These are phyloP conservation scores for Plasmodium blacklocki DNA, from an alignment of 169 alveolate genomes.

Conservation along the genomic window DNA sequence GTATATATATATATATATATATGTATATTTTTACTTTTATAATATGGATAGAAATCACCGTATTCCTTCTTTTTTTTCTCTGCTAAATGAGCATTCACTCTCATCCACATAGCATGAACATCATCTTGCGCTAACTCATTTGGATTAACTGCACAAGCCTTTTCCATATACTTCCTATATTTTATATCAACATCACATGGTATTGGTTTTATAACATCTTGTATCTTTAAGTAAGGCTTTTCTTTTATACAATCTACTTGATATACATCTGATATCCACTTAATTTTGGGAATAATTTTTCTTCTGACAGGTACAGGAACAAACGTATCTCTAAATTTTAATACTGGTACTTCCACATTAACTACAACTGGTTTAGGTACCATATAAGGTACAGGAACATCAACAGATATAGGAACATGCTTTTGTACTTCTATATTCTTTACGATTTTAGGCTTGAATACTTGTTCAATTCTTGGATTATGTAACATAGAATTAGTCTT, in stretches of 20 bases:
- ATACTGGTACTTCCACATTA: slow-evolving; percentile 90
- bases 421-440: slow-evolving; percentile 84
- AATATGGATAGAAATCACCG: slow-evolving; percentile 57
- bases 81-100: slow-evolving; percentile 88
- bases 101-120: slow-evolving; percentile 92
- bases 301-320: slow-evolving; percentile 90
- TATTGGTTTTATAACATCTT: slow-evolving; percentile 88
- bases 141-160: slow-evolving; percentile 88
- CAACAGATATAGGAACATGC: slow-evolving; percentile 88
- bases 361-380: slow-evolving; percentile 90
- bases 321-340: slow-evolving; percentile 89
- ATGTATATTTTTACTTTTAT: slow-evolving; percentile 16
- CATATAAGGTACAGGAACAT: slow-evolving; percentile 90
- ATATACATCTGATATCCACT: slow-evolving; percentile 88
- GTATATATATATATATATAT: background rate
- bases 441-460: slow-evolving; percentile 85
- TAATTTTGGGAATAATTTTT: slow-evolving; percentile 87
- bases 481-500: slow-evolving; percentile 17
- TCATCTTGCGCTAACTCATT: slow-evolving; percentile 91
- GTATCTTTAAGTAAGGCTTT: slow-evolving; percentile 86
- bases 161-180: slow-evolving; percentile 85
- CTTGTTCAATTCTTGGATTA: slow-evolving; percentile 80
- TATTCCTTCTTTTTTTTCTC: slow-evolving; percentile 78
- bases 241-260: slow-evolving; percentile 90
- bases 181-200: slow-evolving; percentile 89